Base-by-base conservation (phyloP, 108 stramenopile species). In the Cylindrotheca closterium region DNA sequence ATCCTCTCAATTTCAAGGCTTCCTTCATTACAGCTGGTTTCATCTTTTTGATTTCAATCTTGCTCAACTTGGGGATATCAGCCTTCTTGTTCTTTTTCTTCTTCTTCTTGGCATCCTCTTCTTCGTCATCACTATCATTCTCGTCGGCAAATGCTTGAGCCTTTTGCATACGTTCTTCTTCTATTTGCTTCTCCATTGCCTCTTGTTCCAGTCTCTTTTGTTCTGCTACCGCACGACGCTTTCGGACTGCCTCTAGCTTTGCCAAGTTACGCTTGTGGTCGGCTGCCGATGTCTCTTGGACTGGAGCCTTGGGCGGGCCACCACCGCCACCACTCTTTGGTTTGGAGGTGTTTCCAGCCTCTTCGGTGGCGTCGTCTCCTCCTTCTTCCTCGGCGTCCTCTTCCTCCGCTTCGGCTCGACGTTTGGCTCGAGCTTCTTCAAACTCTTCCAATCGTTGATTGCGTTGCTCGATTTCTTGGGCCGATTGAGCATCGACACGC, bases 41-140 rank as follows among this genome's bases (percentile, higher is more conserved):
- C 94, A 95, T 91, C 65, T 89, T 91, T 58, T 95, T 95, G 34
- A 92, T 91, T 37, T 78, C 67, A 75, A 92, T 89, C 61, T 88
- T 91, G 55, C 87, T 83, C 51, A 95, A 51, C 73, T 92, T 95
- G 23, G 90, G 87, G 62, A 88, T 76, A 45, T 50, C 64, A 25
- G 50, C 49, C 28, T 75, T 54, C 42, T 65, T 67, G 26, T 60
- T 59, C 60, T 78, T 80, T 55, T 80, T 80, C 71, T 83, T 86
- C 47, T 85, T 86, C 52, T 80, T 80, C 47, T 80, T 81, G 23
- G 51, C 68, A 23, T 74, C 78, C 30, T 82, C 81, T 21, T 70
- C 80, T 15, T 70, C 76, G 55, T 55, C 60, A 46, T 70, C 72
- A n/a, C 30, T 51, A 25, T 70, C 58, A 12, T 10, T 54, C 3